phyloP scores from a whole-genome alignment of 169 alveolate genomes.

The Eimeria mitis region DNA sequence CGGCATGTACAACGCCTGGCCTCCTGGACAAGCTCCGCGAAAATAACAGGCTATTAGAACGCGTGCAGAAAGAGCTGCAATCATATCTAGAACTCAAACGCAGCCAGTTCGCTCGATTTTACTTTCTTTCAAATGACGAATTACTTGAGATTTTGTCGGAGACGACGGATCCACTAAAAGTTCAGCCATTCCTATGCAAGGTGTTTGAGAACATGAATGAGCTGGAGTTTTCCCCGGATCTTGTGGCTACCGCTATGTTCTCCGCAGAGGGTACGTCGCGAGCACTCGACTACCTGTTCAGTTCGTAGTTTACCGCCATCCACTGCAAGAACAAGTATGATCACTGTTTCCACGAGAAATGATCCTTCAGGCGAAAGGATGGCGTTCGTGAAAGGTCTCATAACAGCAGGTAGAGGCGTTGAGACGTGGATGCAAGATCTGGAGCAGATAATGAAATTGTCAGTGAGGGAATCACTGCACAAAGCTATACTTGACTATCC shows the following conservation, averaged over 20 bases:
- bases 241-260: slow-evolving; percentile 91
- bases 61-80: slow-evolving; percentile 93
- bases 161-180: slow-evolving; percentile 97
- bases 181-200: slow-evolving; percentile 97
- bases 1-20: slow-evolving; percentile 89
- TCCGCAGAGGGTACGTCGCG: slow-evolving; percentile 94
- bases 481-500: slow-evolving; percentile 84
- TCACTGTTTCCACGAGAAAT: background rate
- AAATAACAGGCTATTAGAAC: slow-evolving; percentile 92
- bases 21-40: slow-evolving; percentile 89
- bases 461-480: slow-evolving; percentile 87
- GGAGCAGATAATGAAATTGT: slow-evolving; percentile 92
- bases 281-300: background rate
- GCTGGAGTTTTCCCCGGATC: slow-evolving; percentile 88
- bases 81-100: slow-evolving; percentile 97
- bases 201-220: slow-evolving; percentile 96
- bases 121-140: slow-evolving; percentile 97
- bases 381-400: slow-evolving; percentile 89
- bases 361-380: slow-evolving; percentile 83
- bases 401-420: slow-evolving; percentile 93
- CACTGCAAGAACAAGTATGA: background rate
- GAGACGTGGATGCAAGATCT: slow-evolving; percentile 97
- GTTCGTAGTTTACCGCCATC: background rate
- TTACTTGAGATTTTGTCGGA: slow-evolving; percentile 97
- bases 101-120: slow-evolving; percentile 98